A percentile compares a stretch with the other conserved stretches of the same genome.
These are phyloP conservation scores for Sindora glabra DNA, from an alignment of 306 rosid species.

Conservation along the genomic window DNA sequence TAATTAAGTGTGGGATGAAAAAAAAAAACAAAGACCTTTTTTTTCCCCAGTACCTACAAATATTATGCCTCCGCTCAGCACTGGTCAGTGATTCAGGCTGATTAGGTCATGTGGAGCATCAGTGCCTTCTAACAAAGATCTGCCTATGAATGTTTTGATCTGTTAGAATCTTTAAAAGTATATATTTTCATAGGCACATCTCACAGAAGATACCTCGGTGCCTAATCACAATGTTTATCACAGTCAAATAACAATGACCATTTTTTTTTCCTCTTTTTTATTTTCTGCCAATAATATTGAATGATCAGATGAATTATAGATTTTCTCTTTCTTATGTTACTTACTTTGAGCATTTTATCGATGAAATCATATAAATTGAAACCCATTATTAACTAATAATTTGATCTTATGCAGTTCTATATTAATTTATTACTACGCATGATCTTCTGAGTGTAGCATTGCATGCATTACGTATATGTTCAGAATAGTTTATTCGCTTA, in stretches of 20 bases:
- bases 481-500: neutral
- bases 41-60: neutral
- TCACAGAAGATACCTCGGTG: constrained; percentile 8
- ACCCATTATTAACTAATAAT: no score
- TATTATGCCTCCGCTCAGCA: neutral
- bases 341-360: no score
- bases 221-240: constrained; percentile 13
- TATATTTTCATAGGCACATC: constrained; percentile 10
- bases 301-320: no score
- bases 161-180: neutral
- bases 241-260: constrained; percentile 17
- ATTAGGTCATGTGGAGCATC: neutral
- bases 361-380: no score
- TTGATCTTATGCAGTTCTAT: no score
- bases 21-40: neutral
- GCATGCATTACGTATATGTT: neutral
- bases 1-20: no score
- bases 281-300: neutral
- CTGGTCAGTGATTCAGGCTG: neutral
- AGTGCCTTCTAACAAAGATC: constrained; percentile 3
- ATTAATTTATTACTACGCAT: no score
- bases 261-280: neutral
- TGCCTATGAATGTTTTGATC: constrained; percentile 21
- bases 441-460: no score
- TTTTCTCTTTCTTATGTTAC: no score